Conservation (phyloP, 148 eudicot genomes). For the Rhododendron kiyosumense region DNA sequence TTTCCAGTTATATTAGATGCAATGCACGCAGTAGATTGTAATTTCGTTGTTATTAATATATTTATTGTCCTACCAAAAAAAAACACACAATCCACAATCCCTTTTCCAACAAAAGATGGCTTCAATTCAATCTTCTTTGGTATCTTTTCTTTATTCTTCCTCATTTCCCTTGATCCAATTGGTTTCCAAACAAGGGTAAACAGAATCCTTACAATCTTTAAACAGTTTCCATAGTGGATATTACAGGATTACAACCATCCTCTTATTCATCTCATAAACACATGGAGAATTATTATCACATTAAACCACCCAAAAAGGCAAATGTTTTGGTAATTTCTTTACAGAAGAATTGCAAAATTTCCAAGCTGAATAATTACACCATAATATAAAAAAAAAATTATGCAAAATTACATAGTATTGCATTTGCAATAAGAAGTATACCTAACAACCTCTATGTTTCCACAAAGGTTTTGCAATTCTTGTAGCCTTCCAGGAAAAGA, state of each 20-base stretch:
- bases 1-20: too few species aligned
- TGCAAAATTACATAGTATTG: not conserved
- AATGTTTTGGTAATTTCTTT: not conserved
- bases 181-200: not conserved
- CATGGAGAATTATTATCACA: not conserved
- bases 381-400: not conserved
- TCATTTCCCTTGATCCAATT: not conserved
- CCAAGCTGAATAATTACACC: not conserved
- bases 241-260: not conserved
- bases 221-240: not conserved
- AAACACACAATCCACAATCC: not conserved
- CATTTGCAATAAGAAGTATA: too few species aligned
- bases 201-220: not conserved
- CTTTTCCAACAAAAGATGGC: not conserved
- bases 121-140: not conserved
- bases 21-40: too few species aligned
- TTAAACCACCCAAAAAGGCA: not conserved
- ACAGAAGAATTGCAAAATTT: not conserved
- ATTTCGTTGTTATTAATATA: too few species aligned
- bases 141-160: not conserved
- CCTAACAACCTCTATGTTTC: too few species aligned
- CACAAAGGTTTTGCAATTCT: too few species aligned
- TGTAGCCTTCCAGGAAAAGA: too few species aligned
- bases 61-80: too few species aligned
- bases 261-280: not conserved